Base-by-base conservation (phyloP, 2,329 filamentous ascomycete species). In the Colletotrichum sp. region DNA sequence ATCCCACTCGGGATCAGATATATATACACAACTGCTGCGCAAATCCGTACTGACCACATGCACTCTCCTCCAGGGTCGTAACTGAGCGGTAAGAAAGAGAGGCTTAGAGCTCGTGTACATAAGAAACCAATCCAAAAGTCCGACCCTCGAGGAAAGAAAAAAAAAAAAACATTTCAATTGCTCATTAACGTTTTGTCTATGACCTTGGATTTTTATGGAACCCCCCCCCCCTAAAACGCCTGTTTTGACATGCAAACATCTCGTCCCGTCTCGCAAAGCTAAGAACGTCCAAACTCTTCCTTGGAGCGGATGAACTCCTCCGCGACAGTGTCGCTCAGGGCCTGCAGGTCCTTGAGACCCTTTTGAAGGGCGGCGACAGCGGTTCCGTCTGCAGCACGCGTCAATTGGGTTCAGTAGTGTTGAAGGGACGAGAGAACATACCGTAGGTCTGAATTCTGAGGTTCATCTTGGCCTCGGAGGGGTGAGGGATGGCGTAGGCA, bases 401-500 rank as follows among this genome's bases (percentile, higher is more conserved):
- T 83, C 65, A 81, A 28, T 39, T 10, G 62, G 10, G 28, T 28
- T 44, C 12, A 6, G 21, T 63, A 36, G 69, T 15, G 36, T 30
- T 10, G 30, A 24, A 15, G 39, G 30, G 8, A 32, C 7, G 15
- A 32, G 68, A 16, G 66, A 18, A 69, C 32, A 28, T 88, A 98
- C 96, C 95, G 82, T 97, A 99, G 79, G 96, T 99, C 86, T 99
- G 97, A 78, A 99, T 99, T 81, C 97, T 92, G 77, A 99, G 89
- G 83, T 99, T 98, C 96, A 99, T 98, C 87, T 98, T 97, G 55
- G 93, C 89, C 86, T 99, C 97, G 52, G 96, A 98, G 67, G 97
- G 97, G 86, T 99, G 97, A 34, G 97, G 97, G 77, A 99, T 99
- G 9, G 96, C 95, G 86, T 99, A 99, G 77, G 96, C 97, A 86